phyloP scores from a whole-genome alignment of 257 asterid genomes.

The Ajuga chamaepitys region DNA sequence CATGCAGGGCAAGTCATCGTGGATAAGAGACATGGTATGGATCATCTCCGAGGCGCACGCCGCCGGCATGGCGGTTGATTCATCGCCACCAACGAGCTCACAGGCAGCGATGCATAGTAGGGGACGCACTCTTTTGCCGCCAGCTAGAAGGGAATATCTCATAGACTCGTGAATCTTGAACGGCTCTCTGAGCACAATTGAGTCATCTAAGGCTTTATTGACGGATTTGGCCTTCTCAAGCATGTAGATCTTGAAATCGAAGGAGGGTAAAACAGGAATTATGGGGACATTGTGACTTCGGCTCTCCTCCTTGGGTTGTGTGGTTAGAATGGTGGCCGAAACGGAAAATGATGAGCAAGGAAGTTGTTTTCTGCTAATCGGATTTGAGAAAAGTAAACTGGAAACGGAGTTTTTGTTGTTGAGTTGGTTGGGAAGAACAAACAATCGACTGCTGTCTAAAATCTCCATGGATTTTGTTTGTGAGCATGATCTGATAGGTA shows the following conservation, averaged over 20 bases:
- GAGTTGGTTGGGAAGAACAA: not conserved
- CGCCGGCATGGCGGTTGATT: not conserved
- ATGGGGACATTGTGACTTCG: no score
- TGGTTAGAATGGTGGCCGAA: not conserved
- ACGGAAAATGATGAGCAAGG: not conserved
- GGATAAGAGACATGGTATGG: constrained; percentile 1
- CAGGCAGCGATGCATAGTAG: constrained; percentile 3
- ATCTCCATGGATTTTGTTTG: not conserved
- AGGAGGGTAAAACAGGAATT: not conserved
- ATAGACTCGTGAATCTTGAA: not conserved
- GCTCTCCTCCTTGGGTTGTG: not conserved
- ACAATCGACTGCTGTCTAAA: not conserved
- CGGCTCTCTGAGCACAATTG: not conserved
- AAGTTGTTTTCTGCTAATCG: not conserved
- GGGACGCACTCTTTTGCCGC: not conserved
- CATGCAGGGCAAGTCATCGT: constrained; percentile 2
- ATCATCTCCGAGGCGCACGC: constrained; percentile 6
- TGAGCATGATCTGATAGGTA: not conserved
- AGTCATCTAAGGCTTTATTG: not conserved
- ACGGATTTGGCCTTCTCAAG: not conserved
- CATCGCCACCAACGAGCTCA: not conserved
- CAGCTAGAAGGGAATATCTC: not conserved
- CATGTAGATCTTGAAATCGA: not conserved
- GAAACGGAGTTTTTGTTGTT: not conserved
- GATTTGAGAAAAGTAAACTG: not conserved